These are phyloP conservation scores for Phytophthora cryptogea DNA, from an alignment of 352 stramenopile genomes.

Conservation along the genomic window DNA sequence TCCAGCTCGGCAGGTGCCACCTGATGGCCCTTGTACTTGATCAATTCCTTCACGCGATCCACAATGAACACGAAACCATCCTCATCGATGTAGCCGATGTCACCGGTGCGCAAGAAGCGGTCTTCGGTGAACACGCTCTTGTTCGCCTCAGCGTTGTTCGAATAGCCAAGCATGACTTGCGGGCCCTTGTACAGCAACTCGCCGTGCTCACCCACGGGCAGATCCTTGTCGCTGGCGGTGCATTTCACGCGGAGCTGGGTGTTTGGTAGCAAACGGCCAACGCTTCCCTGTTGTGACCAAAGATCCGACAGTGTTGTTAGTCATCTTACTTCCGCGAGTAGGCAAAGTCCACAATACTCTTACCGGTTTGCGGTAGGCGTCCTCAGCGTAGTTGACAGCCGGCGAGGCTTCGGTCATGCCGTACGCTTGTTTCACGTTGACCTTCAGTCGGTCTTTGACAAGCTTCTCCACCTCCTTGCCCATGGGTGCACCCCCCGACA, in stretches of 20 bases:
- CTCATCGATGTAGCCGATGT: slow-evolving; percentile 91
- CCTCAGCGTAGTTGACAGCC: slow-evolving; percentile 41
- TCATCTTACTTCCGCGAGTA: not conserved
- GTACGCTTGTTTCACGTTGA: slow-evolving; percentile 55
- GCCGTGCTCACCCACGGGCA: slow-evolving; percentile 49
- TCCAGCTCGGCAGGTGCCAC: slow-evolving; percentile 93
- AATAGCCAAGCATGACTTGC: slow-evolving; percentile 94
- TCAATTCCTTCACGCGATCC: slow-evolving; percentile 94
- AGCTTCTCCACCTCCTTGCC: slow-evolving; percentile 77
- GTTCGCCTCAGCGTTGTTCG: slow-evolving; percentile 88
- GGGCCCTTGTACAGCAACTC: slow-evolving; percentile 90
- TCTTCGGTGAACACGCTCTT: slow-evolving; percentile 72
- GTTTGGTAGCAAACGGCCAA: slow-evolving; percentile 65
- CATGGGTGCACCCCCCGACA: slow-evolving; percentile 89
- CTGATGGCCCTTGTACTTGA: slow-evolving; percentile 95
- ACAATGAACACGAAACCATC: slow-evolving; percentile 93
- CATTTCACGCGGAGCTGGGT: slow-evolving; percentile 65
- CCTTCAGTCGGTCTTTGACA: slow-evolving; percentile 68
- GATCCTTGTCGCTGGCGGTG: slow-evolving; percentile 45
- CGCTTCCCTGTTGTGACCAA: slow-evolving; percentile 28
- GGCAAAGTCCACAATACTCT: not conserved
- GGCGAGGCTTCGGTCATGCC: slow-evolving; percentile 68
- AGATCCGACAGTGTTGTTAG: slow-evolving; percentile 1
- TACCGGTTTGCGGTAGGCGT: slow-evolving; percentile 35
- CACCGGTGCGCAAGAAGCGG: slow-evolving; percentile 88